Evolutionary conservation across 2,329 filamentous ascomycete genomes (phyloP).

Genomic region (Colletotrichum sp.): DNA sequence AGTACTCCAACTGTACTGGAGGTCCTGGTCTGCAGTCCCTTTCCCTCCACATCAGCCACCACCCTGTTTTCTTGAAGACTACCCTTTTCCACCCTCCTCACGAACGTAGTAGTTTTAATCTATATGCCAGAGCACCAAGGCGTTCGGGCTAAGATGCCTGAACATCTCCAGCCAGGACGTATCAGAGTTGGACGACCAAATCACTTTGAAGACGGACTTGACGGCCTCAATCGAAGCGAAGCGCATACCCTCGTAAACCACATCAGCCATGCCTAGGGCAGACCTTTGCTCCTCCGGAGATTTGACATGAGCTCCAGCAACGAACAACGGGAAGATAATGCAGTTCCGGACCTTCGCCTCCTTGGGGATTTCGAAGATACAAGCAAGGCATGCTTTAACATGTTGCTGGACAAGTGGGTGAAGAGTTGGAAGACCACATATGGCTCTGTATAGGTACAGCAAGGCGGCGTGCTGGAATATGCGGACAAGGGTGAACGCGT

Average conservation of each 20-base stretch:
- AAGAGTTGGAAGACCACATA: constrained; percentile 40
- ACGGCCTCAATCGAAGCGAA: constrained; percentile 37
- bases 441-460: constrained; percentile 27
- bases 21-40: background rate
- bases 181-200: background rate
- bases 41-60: background rate
- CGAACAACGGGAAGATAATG: constrained; percentile 39
- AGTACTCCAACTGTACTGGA: background rate
- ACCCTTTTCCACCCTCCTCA: background rate
- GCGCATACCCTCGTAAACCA: constrained; percentile 34
- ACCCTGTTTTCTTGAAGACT: background rate
- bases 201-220: constrained; percentile 16
- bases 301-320: constrained; percentile 39
- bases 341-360: constrained; percentile 42
- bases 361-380: constrained; percentile 37
- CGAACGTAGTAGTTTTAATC: background rate
- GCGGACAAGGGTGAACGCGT: constrained; percentile 37
- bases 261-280: constrained; percentile 21
- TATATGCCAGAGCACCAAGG: background rate
- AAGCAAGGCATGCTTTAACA: constrained; percentile 37
- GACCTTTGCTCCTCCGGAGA: constrained; percentile 28
- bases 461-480: constrained; percentile 45
- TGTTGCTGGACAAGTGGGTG: constrained; percentile 44
- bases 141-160: background rate
- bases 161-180: background rate